These are phyloP conservation scores for Cladosporium velox DNA, from an alignment of 2,329 filamentous ascomycete species.

Conservation along the genomic window DNA sequence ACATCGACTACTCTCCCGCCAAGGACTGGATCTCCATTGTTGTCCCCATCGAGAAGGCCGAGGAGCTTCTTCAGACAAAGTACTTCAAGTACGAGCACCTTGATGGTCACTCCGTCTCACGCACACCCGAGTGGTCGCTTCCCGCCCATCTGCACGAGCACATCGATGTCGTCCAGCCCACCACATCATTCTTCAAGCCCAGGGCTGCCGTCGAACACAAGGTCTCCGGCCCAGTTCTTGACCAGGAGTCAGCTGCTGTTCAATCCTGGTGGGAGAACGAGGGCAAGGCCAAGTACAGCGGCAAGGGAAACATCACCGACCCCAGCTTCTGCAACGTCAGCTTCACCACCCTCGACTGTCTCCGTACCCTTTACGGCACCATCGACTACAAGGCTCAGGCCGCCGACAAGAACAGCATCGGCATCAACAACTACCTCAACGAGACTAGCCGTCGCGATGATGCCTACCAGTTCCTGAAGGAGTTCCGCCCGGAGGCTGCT, in stretches of 20 bases:
- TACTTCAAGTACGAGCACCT: slow-evolving; percentile 55
- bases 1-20: slow-evolving; percentile 51
- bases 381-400: slow-evolving; percentile 54
- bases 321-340: slow-evolving; percentile 52
- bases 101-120: slow-evolving; percentile 55
- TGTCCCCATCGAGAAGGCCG: slow-evolving; percentile 54
- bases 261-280: slow-evolving; percentile 27
- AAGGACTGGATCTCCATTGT: slow-evolving; percentile 60
- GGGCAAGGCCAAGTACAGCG: slow-evolving; percentile 26
- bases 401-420: slow-evolving; percentile 46
- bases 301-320: slow-evolving; percentile 19
- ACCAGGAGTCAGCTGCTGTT: slow-evolving; percentile 25
- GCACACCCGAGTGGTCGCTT: slow-evolving; percentile 60
- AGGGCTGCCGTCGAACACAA: slow-evolving; percentile 19
- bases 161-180: slow-evolving; percentile 62
- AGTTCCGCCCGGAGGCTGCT: slow-evolving; percentile 54
- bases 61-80: slow-evolving; percentile 56
- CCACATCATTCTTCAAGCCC: slow-evolving; percentile 59
- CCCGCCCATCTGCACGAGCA: slow-evolving; percentile 59
- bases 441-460: slow-evolving; percentile 57
- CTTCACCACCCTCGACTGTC: slow-evolving; percentile 56
- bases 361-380: slow-evolving; percentile 57
- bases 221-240: slow-evolving; percentile 32
- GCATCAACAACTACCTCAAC: slow-evolving; percentile 51
- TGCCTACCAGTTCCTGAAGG: slow-evolving; percentile 57